Base-by-base conservation (phyloP, 768 basidiomycete species). In the Chalciporus pseudorubinellus region DNA sequence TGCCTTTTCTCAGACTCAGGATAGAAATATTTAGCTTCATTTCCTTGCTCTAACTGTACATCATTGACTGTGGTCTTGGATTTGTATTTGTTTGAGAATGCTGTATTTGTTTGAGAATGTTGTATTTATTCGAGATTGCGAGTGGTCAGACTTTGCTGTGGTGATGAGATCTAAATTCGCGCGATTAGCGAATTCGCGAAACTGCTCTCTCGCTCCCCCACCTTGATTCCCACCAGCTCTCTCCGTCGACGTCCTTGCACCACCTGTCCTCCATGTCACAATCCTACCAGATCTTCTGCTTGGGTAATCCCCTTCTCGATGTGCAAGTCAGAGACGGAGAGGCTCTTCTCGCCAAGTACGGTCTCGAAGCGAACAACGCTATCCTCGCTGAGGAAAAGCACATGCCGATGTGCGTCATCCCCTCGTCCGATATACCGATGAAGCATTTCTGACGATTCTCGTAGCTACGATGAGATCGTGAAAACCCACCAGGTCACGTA, bases 261-360 rank as follows among this genome's bases (percentile, higher is more conserved):
- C 18, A 11, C 19, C 29, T 44, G 12, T 61, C 40, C 55, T 76
- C 79, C 76, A 68, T 83, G 43, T 70, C n/a, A n/a, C n/a, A n/a
- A n/a, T n/a, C 77, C 20, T 87, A 83, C 74, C 68, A 77, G 39
- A 73, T 98, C 41, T 92, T 98, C 74, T 91, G 85, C 75, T 74
- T 98, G 74, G 95, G 95, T 39, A 98, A 98, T 73, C 95, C 95
- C 61, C 79, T 98, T 66, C 87, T 98, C 45, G 95, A 99, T 70
- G 88, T 99, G 75, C 94, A 95, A 73, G 92, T 95, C 64, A 82
- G 74, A 55, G 79, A 91, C 55, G 92, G 90, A 44, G 92, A 95
- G 66, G 77, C 77, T 28, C 79, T 98, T 38, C 77, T 98, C 50
- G 75, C 87, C 63, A 98, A 97, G 71, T 99, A 98, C 66, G 81